Evolutionary conservation across 1,284 basidiomycete genomes (phyloP).

Genomic region (Ceratobasidium sp.): DNA sequence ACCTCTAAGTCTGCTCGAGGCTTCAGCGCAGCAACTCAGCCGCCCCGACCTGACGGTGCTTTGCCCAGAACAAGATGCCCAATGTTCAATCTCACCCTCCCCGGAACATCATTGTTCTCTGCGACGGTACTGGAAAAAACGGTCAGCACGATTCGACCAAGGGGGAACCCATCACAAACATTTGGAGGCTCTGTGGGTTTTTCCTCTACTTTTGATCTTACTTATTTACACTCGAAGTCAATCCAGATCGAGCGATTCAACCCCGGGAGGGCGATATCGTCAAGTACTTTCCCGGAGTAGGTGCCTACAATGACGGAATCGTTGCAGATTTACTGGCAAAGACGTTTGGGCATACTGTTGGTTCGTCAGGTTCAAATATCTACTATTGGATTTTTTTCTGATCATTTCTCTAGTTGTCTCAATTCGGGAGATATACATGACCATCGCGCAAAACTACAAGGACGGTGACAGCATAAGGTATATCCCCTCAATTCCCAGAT

Average conservation of each 20-base stretch:
- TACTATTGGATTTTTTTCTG: neutral
- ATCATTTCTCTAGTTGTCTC: neutral
- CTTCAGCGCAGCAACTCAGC: too few species aligned
- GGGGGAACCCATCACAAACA: neutral
- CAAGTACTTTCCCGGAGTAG: conserved; percentile 2
- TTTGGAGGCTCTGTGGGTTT: conserved; percentile 21
- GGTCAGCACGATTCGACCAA: neutral
- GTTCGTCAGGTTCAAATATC: neutral
- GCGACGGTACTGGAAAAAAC: conserved; percentile 26
- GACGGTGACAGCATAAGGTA: conserved; percentile 14
- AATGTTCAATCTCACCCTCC: neutral
- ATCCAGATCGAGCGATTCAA: neutral
- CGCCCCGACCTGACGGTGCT: too few species aligned
- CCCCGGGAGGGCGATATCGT: neutral
- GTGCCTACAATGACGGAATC: neutral
- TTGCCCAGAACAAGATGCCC: neutral
- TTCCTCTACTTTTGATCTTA: neutral
- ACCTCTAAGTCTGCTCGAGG: too few species aligned
- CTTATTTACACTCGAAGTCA: neutral
- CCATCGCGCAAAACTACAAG: neutral
- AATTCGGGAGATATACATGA: conserved; percentile 10
- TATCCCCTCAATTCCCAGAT: too few species aligned
- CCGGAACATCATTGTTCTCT: conserved; percentile 17
- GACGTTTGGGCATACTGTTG: conserved; percentile 9
- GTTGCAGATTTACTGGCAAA: neutral